Base-by-base conservation (phyloP, 148 eudicot genomes). In the Rheum nobile region DNA sequence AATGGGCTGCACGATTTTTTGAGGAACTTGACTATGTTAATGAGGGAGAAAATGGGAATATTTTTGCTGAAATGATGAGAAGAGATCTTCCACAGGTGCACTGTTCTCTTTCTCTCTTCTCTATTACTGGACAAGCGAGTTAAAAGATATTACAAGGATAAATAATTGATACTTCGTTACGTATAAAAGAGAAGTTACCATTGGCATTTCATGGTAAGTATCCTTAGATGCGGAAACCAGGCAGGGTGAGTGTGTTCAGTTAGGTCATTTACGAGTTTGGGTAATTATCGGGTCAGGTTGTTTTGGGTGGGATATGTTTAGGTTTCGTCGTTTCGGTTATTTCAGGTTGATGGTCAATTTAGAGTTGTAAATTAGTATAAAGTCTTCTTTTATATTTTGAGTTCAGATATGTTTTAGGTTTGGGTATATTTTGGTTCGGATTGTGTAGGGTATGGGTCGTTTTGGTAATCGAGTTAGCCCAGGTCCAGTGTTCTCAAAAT, bases 1-100 rank as follows among this genome's bases (percentile, higher is more conserved):
- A 95, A 79, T 95, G 99, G 99, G 97, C 99, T 47, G 91, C 99
- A 37, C 97, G 99, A 41, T 95, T 95, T 83, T 95, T 95, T 83
- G 99, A 95, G 79, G 99, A 95, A 83, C 99, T 95, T 41, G 99
- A 95, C 84, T 95, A 95, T 81, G 72, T 95, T 73, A 95, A 88
- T 74, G 99, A 95, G 86, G 99, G 99, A 77, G 96, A 95, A 85
- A 95, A 95, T 83, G 99, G 99, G 80, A 87, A 88, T 32, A 35
- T 72, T 28, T 95, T 95, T 81, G 99, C 99, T 71, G 99, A 91
- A 80, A 91, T 95, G 99, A 95, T 95, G 99, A 86, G 76, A 72
- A 88, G 90, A 82, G 99, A 95, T 76, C 97, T 95, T 76, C 99
- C 99, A 32, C 99, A 95, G 93, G 98, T 90, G 47, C 67, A 75